Conservation (phyloP, 1,139 yeast genomes). For the Debaryomyces sp. region DNA sequence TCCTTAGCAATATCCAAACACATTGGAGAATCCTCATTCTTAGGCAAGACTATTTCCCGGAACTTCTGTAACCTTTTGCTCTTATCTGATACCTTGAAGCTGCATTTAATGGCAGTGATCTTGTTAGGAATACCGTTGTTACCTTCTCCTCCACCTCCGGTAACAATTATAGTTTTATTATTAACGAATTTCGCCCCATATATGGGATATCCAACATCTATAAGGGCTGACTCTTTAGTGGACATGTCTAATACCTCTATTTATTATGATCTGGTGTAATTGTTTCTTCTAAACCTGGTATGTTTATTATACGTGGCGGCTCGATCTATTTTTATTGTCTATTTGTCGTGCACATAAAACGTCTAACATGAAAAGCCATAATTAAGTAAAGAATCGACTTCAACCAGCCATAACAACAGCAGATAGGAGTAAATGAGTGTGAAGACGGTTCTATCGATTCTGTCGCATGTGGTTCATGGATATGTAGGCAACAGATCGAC, state of each 20-base stretch:
- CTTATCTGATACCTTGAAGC: slow-evolving; percentile 55
- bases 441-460: slow-evolving; percentile 43
- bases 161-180: slow-evolving; percentile 63
- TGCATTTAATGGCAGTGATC: slow-evolving; percentile 67
- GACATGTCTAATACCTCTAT: slow-evolving; percentile 27
- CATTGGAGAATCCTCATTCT: slow-evolving; percentile 75
- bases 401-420: background rate
- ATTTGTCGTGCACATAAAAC: slow-evolving; percentile 5
- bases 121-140: slow-evolving; percentile 85
- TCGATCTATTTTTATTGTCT: background rate
- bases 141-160: slow-evolving; percentile 97
- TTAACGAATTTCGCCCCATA: slow-evolving; percentile 75
- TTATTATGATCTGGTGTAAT: background rate
- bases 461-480: slow-evolving; percentile 86
- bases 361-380: background rate
- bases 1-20: slow-evolving; percentile 55
- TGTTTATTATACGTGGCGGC: slow-evolving; percentile 6
- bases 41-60: slow-evolving; percentile 62
- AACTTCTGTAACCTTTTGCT: slow-evolving; percentile 57
- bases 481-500: slow-evolving; percentile 84
- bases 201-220: slow-evolving; percentile 77
- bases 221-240: slow-evolving; percentile 37
- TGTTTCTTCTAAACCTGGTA: background rate
- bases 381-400: background rate
- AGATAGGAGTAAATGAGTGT: slow-evolving; percentile 4